phyloP scores from a whole-genome alignment of 139 green algal genomes.

The Raphidocelis subcapitata region DNA sequence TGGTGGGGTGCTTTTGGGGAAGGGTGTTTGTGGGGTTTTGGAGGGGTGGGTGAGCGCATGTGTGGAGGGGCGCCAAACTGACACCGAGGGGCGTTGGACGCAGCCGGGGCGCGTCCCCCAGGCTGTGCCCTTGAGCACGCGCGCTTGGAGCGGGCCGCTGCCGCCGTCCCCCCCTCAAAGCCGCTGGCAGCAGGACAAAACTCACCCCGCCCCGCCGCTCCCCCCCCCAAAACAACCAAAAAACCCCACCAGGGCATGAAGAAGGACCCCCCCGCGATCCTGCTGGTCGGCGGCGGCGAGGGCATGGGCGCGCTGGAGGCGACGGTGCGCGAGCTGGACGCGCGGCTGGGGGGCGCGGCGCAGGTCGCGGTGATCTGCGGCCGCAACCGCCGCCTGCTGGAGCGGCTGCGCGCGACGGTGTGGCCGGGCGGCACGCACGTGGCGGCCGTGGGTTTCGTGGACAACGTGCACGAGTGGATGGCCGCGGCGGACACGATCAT shows the following conservation, averaged over 20 bases:
- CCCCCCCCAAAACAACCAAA: no score
- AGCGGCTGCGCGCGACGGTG: conserved; percentile 48
- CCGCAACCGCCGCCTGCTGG: conserved; percentile 82
- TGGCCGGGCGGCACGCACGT: conserved; percentile 49
- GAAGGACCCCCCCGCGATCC: conserved; percentile 49
- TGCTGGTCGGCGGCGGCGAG: conserved; percentile 92
- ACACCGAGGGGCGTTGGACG: no score
- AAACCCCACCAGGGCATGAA: conserved; percentile 53
- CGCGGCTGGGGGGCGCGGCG: conserved; percentile 32
- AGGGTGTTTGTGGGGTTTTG: neutral
- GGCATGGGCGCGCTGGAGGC: conserved; percentile 94
- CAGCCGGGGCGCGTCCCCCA: no score
- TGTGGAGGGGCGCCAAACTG: no score
- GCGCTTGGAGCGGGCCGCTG: no score
- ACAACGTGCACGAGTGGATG: conserved; percentile 94
- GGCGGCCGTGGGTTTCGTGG: conserved; percentile 78
- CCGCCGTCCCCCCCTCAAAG: no score
- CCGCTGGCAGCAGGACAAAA: no score
- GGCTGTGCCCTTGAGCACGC: no score
- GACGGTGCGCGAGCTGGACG: conserved; percentile 78
- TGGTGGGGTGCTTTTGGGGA: conserved; percentile 21
- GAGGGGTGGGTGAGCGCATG: neutral
- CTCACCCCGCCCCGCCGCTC: no score
- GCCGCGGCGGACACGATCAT: conserved; percentile 83
- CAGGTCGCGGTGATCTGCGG: conserved; percentile 94